phyloP scores from a whole-genome alignment of 2,329 filamentous ascomycete genomes.

The Rutstroemia sp. region DNA sequence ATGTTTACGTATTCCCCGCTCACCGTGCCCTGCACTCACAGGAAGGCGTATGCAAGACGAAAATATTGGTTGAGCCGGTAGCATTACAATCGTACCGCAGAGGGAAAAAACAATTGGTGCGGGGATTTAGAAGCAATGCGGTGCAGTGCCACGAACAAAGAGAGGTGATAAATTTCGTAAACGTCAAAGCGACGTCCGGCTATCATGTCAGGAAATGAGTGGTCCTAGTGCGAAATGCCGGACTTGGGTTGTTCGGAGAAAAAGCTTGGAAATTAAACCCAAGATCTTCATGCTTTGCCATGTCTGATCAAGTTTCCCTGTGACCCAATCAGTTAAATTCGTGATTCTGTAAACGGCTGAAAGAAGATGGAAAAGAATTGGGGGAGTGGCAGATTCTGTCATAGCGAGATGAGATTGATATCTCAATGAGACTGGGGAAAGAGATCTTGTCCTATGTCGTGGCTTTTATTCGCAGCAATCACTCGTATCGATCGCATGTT shows the following conservation, averaged over 20 bases:
- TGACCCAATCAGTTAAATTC: neutral
- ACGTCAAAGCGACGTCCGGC: conserved; percentile 5
- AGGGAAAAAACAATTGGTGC: neutral
- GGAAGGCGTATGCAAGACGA: conserved; percentile 9
- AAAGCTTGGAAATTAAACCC: conserved; percentile 6
- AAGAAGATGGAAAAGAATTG: neutral
- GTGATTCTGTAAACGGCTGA: conserved; percentile 1
- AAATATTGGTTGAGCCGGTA: neutral
- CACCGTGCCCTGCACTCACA: conserved; percentile 7
- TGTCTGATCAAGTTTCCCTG: conserved; percentile 4
- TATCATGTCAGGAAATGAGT: conserved; percentile 1
- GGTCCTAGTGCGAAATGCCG: neutral
- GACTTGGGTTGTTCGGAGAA: conserved; percentile 1
- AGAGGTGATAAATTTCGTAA: neutral
- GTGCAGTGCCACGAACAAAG: conserved; percentile 3
- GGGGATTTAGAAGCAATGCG: conserved; percentile 5
- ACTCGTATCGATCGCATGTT: neutral
- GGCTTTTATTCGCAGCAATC: neutral
- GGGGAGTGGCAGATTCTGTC: neutral
- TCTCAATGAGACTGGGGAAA: neutral
- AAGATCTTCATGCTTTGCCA: conserved; percentile 2
- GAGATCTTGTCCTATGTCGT: neutral
- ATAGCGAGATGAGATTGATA: conserved; percentile 9
- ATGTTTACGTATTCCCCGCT: conserved; percentile 5
- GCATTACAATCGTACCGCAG: neutral